A percentile compares a stretch with the other conserved stretches of the same genome.
These are phyloP conservation scores for Curvularia hawaiiensis DNA, from an alignment of 2,329 filamentous ascomycete genomes.

Conservation along the genomic window DNA sequence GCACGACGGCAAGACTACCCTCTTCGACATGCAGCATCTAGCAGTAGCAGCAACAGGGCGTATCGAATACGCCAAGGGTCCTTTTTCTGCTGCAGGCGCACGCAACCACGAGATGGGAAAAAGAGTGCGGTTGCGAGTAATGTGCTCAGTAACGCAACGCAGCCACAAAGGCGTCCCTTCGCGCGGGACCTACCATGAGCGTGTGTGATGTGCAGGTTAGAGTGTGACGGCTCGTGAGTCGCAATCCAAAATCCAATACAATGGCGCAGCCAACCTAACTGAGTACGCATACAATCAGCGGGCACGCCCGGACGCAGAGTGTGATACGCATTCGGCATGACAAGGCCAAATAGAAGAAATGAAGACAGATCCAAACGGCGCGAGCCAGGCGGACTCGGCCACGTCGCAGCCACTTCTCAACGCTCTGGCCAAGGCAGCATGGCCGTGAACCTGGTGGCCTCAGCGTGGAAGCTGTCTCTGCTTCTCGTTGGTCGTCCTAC, in stretches of 20 bases:
- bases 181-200: not conserved
- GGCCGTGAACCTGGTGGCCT: not conserved
- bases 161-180: not conserved
- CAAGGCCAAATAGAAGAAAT: not conserved
- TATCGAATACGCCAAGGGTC: slow-evolving; percentile 6
- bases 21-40: not conserved
- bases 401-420: slow-evolving; percentile 4
- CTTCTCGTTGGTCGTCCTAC: not conserved
- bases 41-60: not conserved
- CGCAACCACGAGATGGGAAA: not conserved
- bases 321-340: not conserved
- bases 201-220: slow-evolving; percentile 2
- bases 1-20: not conserved
- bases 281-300: not conserved
- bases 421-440: not conserved
- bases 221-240: slow-evolving; percentile 10
- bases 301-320: not conserved
- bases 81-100: not conserved
- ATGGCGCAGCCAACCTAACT: slow-evolving; percentile 11
- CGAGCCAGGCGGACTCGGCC: not conserved
- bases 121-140: slow-evolving; percentile 9
- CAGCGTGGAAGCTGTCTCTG: not conserved
- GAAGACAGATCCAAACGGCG: not conserved
- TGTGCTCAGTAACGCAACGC: slow-evolving; percentile 3
- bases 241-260: slow-evolving; percentile 12